phyloP scores from a whole-genome alignment of 2,329 filamentous ascomycete species.

The Tolypocladium cylindrosporum region DNA sequence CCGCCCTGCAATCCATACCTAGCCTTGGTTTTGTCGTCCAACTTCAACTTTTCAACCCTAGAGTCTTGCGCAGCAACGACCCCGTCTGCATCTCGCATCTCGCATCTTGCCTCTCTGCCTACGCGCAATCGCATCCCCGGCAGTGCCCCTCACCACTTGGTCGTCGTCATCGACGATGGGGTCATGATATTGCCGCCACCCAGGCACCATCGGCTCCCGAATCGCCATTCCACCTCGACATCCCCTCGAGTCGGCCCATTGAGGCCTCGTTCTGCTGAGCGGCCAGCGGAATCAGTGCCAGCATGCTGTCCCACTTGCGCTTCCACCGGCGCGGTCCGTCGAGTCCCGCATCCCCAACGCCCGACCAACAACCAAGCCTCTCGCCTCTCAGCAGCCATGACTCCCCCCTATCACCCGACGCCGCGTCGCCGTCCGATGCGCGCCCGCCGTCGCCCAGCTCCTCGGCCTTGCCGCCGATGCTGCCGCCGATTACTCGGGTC shows the following conservation, averaged over 20 bases:
- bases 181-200: neutral
- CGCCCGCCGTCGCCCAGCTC: constrained; percentile 23
- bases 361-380: constrained; percentile 33
- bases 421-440: constrained; percentile 22
- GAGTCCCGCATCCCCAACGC: constrained; percentile 42
- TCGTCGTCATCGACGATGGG: neutral
- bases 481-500: constrained; percentile 42
- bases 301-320: constrained; percentile 44
- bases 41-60: neutral
- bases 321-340: constrained; percentile 49
- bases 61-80: neutral
- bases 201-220: neutral
- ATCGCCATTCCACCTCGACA: neutral
- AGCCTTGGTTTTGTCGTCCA: neutral
- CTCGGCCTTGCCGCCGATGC: constrained; percentile 32
- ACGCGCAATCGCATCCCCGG: neutral
- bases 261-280: neutral
- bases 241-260: neutral
- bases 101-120: neutral
- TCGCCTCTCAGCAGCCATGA: constrained; percentile 27
- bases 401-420: constrained; percentile 31
- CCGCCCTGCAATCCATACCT: neutral
- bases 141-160: neutral
- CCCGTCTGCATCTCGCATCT: neutral
- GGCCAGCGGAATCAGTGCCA: neutral